Evolutionary conservation across 2,329 filamentous ascomycete species (phyloP), one percentile per base, ranked within the genome.

Genomic region (Aspergillus caelatus): DNA sequence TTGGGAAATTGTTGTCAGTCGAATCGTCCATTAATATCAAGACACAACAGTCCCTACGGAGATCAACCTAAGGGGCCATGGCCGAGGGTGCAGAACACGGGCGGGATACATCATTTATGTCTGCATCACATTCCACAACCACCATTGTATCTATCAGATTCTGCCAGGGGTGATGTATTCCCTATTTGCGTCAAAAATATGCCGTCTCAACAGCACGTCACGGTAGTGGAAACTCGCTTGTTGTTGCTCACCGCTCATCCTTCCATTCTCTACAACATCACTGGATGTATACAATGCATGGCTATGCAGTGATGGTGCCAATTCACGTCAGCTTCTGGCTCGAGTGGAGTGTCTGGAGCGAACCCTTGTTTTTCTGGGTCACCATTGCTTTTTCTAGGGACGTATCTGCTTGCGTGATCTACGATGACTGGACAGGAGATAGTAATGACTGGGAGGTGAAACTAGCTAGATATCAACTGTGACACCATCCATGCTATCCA

Each of bases 201-300:
- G 36, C 30, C 39, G 54, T 43, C 55, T 62, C 48, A 39, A 39
- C 32, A 26, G 32, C 32, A 55, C 52, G 34, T 55, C 52, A 26
- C 52, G 6, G 52, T n/a, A 21, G 52, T 41, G 52, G 52, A 34
- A 26, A 55, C 34, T 30, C 53, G 32, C 28, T 60, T 46, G 43
- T 57, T 39, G 39, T 54, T 26, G 28, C 39, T 61, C 58, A 63
- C 62, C 62, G 62, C 58, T 63, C 62, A 58, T 57, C 58, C 46
- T 54, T 36, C 39, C 7, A 34, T 46, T 59, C 28, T 26, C 9
- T 43, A 34, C 36, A 12, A 26, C 28, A 34, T 46, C 28, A 57
- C 36, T 48, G 39, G 28, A 55, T 55, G 19, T 55, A 39, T 59
- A 32, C 57, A 54, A 52, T 41, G 43, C 45, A 56, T 55, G n/a